Base-by-base conservation (phyloP, 1,284 basidiomycete species). In the Dichomitus squalens region DNA sequence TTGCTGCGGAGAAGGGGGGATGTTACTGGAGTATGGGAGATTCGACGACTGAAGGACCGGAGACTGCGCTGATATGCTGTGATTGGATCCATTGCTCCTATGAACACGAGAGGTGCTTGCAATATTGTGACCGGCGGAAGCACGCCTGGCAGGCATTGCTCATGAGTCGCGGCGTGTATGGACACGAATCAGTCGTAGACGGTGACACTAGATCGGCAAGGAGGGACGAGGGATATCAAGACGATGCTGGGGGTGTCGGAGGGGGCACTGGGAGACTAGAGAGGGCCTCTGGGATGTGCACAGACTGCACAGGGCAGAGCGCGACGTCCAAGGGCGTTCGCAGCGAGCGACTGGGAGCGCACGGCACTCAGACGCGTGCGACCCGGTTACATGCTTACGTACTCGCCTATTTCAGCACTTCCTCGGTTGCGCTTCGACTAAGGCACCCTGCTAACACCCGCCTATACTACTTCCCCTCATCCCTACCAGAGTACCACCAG, bases 1-100 rank as follows among this genome's bases (percentile, higher is more conserved):
- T 75, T 88, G 86, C 64, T 89, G 86, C 0, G 87, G 86, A 4
- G 84, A 84, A 11, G 67, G 60, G 12, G 71, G 64, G 2, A 63
- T 54, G 18, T 63, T 60, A 16, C 63, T 58, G 29, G 68, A 64
- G 35, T 70, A 70, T 1, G 71, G 69, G 12, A 68, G 63, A 55
- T 57, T 65, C 38, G 60, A 58, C 21, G 57, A 52, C 21, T 53
- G 62, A 1, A 61, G 44, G n/a, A 61, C 51, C 7, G 76, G 71
- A 18, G 73, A 69, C 48, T 73, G 75, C 34, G 68, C 70, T 43
- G 69, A 67, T 72, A 74, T 55, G 67, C 75, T 70, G 60, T 81
- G 75, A 54, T 79, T 75, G 6, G 80, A 83, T 49, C 83, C 80
- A 64, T 80, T 82, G 65, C 74, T 81, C 66, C 73, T 75, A 58